phyloP scores from a whole-genome alignment of 331 rosid species.

The Dryas integrifolia region DNA sequence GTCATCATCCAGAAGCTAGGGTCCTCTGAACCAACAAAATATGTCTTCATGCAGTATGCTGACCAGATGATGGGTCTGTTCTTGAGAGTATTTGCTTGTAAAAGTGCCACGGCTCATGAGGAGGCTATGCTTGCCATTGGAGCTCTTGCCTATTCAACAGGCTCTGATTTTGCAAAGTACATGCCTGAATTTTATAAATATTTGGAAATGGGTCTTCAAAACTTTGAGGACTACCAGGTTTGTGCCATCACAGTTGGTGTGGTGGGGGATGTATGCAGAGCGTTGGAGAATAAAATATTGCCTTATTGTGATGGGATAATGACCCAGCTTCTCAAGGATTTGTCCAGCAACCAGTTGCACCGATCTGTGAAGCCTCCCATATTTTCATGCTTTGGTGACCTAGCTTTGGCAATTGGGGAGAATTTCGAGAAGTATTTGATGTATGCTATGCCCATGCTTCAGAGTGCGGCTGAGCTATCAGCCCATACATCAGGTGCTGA shows the following conservation, averaged over 20 bases:
- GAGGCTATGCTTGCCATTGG: slow-evolving; percentile 94
- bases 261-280: slow-evolving; percentile 80
- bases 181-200: slow-evolving; percentile 66
- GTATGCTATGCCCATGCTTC: slow-evolving; percentile 92
- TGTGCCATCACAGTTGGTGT: slow-evolving; percentile 85
- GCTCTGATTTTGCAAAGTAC: slow-evolving; percentile 66
- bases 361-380: slow-evolving; percentile 87
- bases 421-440: slow-evolving; percentile 71
- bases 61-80: slow-evolving; percentile 77
- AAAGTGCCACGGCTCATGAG: slow-evolving; percentile 83
- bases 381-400: slow-evolving; percentile 81
- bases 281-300: slow-evolving; percentile 64
- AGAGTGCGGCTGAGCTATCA: slow-evolving; percentile 84
- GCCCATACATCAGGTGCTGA: slow-evolving; percentile 59
- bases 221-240: slow-evolving; percentile 84
- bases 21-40: slow-evolving; percentile 58
- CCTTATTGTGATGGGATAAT: slow-evolving; percentile 80
- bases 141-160: slow-evolving; percentile 72
- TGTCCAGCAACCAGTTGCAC: slow-evolving; percentile 81
- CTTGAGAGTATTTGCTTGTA: slow-evolving; percentile 70
- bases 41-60: slow-evolving; percentile 59
- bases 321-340: slow-evolving; percentile 77
- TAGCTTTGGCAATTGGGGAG: slow-evolving; percentile 84
- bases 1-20: slow-evolving; percentile 82
- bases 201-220: slow-evolving; percentile 82